Base-by-base conservation (phyloP, 2,329 filamentous ascomycete species). In the Phoma sp. region DNA sequence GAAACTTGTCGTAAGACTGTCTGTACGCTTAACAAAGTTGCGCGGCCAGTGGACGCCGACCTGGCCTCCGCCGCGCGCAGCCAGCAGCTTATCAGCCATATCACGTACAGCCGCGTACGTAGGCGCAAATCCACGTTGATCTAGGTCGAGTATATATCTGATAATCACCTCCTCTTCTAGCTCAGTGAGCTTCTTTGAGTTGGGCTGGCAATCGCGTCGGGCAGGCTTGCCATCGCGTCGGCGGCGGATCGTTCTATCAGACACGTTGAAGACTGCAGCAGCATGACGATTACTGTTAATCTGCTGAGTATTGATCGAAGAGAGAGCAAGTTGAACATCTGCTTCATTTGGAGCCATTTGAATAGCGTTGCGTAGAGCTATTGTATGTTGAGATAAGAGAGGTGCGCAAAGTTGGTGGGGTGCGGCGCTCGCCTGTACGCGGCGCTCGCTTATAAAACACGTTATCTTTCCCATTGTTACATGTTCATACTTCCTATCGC, bases 51-150 rank as follows among this genome's bases (percentile, higher is more conserved):
- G 56, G 21, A 43, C 38, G 18, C 57, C 37, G 47, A 51, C 50
- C 15, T 38, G 7, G 20, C 33, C 28, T 23, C 37, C 37, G 58
- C 43, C n/a, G n/a, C n/a, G n/a, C n/a, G n/a, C n/a, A n/a, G n/a
- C n/a, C n/a, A n/a, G n/a, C n/a, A n/a, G n/a, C 25, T 54, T 18
- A 26, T 56, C 43, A 20, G 57, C 50, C 37, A 58, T 60, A 32
- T 46, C 37, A 7, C 37, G 40, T 21, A 60, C 42, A 36, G 33
- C 21, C 20, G 17, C 33, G 7, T 47, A 15, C 23, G 40, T 51
- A 52, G 56, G 51, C 23, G 54, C 48, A 42, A 49, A 52, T 23
- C 49, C 53, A 54, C 50, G 54, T 30, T 32, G 26, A 42, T 50
- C 43, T 30, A 56, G 56, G 33, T 56, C 46, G 36, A 6, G 38